Percentiles rank a stretch among this genome's conserved stretches.
phyloP scores from a whole-genome alignment of 2,329 filamentous ascomycete species.

The Exserohilum rostratum region DNA sequence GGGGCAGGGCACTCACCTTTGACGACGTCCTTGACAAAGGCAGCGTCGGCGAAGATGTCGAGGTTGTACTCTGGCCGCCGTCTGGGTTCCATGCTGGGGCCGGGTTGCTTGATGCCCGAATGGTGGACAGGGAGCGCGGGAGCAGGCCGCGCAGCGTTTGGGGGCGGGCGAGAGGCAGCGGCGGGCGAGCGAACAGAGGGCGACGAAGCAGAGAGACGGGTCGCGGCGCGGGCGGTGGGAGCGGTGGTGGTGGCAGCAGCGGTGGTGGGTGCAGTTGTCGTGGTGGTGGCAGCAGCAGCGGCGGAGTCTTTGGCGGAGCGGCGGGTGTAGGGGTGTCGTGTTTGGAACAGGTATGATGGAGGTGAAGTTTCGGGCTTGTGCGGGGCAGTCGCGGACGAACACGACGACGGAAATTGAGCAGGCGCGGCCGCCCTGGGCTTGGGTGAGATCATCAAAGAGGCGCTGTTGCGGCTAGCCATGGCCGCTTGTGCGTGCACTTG shows the following conservation, averaged over 20 bases:
- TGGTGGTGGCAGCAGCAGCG: not conserved
- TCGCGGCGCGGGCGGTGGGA: not conserved
- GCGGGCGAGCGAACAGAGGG: constrained; percentile 4
- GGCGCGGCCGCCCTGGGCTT: constrained; percentile 12
- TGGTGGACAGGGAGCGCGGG: not conserved
- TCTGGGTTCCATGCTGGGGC: constrained; percentile 65
- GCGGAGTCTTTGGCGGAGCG: not conserved
- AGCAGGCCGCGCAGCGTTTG: constrained; percentile 21
- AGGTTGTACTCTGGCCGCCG: constrained; percentile 86
- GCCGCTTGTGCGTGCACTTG: not conserved
- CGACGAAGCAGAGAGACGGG: not conserved
- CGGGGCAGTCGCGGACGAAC: constrained; percentile 22
- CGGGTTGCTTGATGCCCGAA: constrained; percentile 18
- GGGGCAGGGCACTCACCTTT: constrained; percentile 68
- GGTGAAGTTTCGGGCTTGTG: constrained; percentile 18
- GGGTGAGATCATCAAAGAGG: constrained; percentile 28
- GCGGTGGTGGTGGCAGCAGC: not conserved
- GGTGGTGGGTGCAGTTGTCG: not conserved
- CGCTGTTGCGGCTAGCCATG: constrained; percentile 4
- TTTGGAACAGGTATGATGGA: constrained; percentile 13
- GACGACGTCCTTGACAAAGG: constrained; percentile 87
- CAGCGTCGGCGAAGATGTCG: constrained; percentile 90
- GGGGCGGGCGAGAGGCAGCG: constrained; percentile 15
- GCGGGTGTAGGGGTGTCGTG: not conserved
- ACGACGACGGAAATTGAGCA: constrained; percentile 13